A percentile compares a stretch with the other conserved stretches of the same genome.
These are phyloP conservation scores for Drechslerella dactyloides DNA, from an alignment of 2,329 filamentous ascomycete species.

Conservation along the genomic window DNA sequence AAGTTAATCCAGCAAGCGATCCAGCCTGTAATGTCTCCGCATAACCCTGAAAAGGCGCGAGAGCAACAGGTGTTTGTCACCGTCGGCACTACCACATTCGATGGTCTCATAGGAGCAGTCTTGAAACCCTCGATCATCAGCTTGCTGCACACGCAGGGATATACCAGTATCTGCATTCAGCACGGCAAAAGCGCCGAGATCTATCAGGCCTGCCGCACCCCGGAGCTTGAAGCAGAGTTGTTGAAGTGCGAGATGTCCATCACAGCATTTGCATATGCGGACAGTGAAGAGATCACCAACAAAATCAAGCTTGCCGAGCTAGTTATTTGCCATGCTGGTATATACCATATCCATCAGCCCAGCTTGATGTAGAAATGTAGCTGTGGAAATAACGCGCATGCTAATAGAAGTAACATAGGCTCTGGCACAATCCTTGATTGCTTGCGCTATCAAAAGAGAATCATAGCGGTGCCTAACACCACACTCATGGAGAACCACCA, in stretches of 20 bases:
- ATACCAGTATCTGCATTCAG: conserved; percentile 77
- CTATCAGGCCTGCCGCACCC: conserved; percentile 33
- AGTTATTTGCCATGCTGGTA: conserved; percentile 89
- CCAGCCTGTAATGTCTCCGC: conserved; percentile 6
- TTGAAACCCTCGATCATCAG: conserved; percentile 69
- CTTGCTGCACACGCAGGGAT: conserved; percentile 66
- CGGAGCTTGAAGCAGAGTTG: conserved; percentile 18
- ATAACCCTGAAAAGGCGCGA: not conserved
- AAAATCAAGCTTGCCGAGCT: conserved; percentile 67
- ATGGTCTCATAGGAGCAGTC: conserved; percentile 70
- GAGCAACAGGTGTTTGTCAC: conserved; percentile 70
- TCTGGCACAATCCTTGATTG: conserved; percentile 88
- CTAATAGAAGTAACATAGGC: conserved; percentile 62
- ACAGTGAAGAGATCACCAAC: conserved; percentile 62
- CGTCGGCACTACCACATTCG: conserved; percentile 86
- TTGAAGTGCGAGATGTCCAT: conserved; percentile 57
- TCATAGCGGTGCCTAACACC: conserved; percentile 90
- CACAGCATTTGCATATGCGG: conserved; percentile 71
- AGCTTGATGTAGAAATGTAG: too few species aligned
- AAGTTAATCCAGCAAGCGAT: not conserved
- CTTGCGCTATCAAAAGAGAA: conserved; percentile 72
- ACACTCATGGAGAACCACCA: conserved; percentile 88
- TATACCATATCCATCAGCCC: conserved; percentile 52
- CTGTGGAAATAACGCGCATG: not conserved
- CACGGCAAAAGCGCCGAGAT: conserved; percentile 72